Evolutionary conservation across 2,329 filamentous ascomycete genomes (phyloP).

Genomic region (Calonectria ilicicola): DNA sequence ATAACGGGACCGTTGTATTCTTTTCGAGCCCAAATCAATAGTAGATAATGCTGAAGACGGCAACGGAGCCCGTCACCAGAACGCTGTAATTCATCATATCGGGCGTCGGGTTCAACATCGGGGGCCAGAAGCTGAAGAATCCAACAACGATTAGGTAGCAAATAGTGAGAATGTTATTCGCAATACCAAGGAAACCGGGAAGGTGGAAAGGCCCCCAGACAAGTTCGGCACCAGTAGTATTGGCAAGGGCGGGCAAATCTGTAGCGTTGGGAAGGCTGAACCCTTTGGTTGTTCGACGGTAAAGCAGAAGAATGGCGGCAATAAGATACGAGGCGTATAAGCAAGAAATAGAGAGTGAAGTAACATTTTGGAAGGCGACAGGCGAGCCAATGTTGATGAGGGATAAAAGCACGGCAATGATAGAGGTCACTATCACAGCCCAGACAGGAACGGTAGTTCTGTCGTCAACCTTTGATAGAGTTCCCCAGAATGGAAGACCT

Average conservation of each 20-base stretch:
- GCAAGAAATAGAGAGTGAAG: conserved; percentile 45
- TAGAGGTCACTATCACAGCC: conserved; percentile 41
- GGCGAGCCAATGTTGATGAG: conserved; percentile 50
- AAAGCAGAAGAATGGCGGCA: conserved; percentile 42
- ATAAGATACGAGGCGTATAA: conserved; percentile 48
- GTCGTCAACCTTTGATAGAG: conserved; percentile 41
- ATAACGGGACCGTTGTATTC: conserved; percentile 60
- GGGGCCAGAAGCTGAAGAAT: conserved; percentile 68
- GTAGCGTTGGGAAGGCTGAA: conserved; percentile 39
- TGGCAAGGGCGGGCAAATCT: conserved; percentile 43
- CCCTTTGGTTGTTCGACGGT: conserved; percentile 44
- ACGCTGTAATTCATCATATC: conserved; percentile 61
- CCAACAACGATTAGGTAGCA: conserved; percentile 65
- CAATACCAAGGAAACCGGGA: conserved; percentile 60
- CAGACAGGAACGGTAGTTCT: conserved; percentile 45
- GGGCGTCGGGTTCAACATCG: conserved; percentile 42
- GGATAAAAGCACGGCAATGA: conserved; percentile 45
- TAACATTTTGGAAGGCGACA: conserved; percentile 46
- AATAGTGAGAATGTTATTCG: conserved; percentile 67
- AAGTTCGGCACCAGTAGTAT: conserved; percentile 44
- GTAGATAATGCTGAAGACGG: conserved; percentile 60
- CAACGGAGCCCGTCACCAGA: conserved; percentile 55
- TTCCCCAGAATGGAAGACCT: conserved; percentile 46
- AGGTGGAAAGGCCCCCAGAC: conserved; percentile 69
- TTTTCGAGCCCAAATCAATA: conserved; percentile 56